Evolutionary conservation across 768 basidiomycete species (phyloP), one percentile per base, ranked within the genome.

Genomic region (Lenzites betulinus): DNA sequence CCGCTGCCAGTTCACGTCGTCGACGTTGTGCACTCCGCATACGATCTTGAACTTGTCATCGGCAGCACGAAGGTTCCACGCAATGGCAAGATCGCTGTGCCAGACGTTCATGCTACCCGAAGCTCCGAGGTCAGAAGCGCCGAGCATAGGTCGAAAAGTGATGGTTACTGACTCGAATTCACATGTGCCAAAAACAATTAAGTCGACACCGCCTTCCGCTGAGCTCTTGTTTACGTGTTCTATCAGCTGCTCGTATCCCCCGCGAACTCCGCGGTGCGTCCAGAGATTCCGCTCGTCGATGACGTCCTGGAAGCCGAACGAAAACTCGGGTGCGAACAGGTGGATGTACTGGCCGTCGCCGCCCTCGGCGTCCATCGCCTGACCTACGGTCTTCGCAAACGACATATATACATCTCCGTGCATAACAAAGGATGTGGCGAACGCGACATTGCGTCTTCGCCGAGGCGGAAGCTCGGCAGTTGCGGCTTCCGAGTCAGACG

Each of bases 181-280:
- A 64, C 79, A 80, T n/a, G 78, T 79, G n/a, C 78, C 78, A 1
- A 79, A 66, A 7, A 79, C 64, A 20, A 80, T 64, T 51, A 77
- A 25, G 59, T 78, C 78, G n/a, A 77, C 69, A n/a, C 66, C 68
- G 35, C 49, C 62, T 3, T 59, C 58, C 7, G 56, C 52, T 20
- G 55, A 52, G 48, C 58, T 50, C 25, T 67, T 60, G 33, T 64
- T 64, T 12, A 78, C 50, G 23, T 70, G 70, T 1, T 67, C 51
- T 3, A 75, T 48, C 20, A 80, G 64, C 15, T 71, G 63, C 4
- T 70, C 67, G 2, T 70, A 64, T 2, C 59, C 46, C 22, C 66
- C 61, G n/a, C 70, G 67, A 9, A 65, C 47, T 1, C 75, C 73
- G 25, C 66, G 68, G 30, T 62, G 61, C 11, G 43, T 46, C 65